A percentile compares a stretch with the other conserved stretches of the same genome.
Conservation (phyloP, 1,284 basidiomycete genomes). For the Ceratobasidium sp. region DNA sequence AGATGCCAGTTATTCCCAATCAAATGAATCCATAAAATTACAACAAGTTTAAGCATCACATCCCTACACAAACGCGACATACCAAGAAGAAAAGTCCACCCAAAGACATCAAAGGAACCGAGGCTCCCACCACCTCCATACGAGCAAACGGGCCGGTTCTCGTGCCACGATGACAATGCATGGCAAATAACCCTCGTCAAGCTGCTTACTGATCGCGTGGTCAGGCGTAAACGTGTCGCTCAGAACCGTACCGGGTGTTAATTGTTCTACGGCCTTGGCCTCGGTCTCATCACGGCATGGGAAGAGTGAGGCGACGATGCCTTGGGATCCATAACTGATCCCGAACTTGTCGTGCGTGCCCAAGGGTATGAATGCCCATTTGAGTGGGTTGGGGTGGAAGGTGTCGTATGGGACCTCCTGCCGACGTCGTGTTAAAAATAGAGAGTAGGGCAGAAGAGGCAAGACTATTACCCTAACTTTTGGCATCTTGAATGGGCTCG, state of each 20-base stretch:
- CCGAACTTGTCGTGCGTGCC: conserved; percentile 1
- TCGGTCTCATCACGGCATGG: conserved; percentile 21
- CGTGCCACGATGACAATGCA: conserved; percentile 9
- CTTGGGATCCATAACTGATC: neutral
- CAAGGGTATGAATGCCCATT: conserved; percentile 27
- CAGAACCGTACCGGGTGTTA: neutral
- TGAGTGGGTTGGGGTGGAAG: neutral
- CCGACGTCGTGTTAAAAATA: neutral
- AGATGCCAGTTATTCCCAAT: neutral
- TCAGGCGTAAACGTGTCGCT: conserved; percentile 31
- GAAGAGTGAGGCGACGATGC: conserved; percentile 17
- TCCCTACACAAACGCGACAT: neutral
- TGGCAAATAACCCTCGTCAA: conserved; percentile 9
- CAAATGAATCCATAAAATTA: neutral
- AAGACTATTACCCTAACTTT: neutral
- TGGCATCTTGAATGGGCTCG: neutral
- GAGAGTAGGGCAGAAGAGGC: neutral
- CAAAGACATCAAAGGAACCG: conserved; percentile 3
- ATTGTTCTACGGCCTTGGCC: neutral
- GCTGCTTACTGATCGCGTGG: conserved; percentile 17
- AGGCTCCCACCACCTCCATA: conserved; percentile 41
- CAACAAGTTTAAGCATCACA: neutral
- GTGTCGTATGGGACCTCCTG: conserved; percentile 3
- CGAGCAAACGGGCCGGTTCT: neutral
- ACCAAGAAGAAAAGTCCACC: neutral